phyloP scores from a whole-genome alignment of 2,329 filamentous ascomycete species.

The Microcera coccophila region DNA sequence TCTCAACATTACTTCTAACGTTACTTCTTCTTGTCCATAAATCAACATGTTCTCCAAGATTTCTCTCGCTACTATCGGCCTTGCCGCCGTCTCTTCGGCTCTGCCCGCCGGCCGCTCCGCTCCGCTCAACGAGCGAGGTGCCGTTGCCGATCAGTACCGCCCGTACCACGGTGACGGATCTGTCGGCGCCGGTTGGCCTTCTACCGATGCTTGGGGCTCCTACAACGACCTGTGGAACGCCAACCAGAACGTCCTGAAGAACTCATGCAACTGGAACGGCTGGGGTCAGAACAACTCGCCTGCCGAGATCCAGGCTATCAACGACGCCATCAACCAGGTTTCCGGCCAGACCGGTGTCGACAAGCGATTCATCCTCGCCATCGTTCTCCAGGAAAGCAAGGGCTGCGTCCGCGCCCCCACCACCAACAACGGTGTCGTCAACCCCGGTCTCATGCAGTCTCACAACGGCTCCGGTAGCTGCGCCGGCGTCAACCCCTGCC shows the following conservation, averaged over 20 bases:
- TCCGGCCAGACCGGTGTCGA: slow-evolving; percentile 10
- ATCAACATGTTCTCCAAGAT: neutral
- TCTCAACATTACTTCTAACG: no score
- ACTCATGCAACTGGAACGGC: slow-evolving; percentile 16
- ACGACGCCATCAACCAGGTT: slow-evolving; percentile 11
- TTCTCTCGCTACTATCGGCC: neutral
- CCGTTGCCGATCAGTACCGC: slow-evolving; percentile 1
- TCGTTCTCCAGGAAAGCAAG: slow-evolving; percentile 31
- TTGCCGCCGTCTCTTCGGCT: neutral
- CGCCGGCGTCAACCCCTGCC: slow-evolving; percentile 12
- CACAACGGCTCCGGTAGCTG: slow-evolving; percentile 15
- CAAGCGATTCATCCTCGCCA: slow-evolving; percentile 25
- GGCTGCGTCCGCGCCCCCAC: slow-evolving; percentile 16
- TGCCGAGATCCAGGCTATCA: slow-evolving; percentile 13
- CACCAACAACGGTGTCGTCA: slow-evolving; percentile 15
- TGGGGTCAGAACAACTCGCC: slow-evolving; percentile 14
- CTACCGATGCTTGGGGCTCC: slow-evolving; percentile 5
- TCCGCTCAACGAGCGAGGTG: neutral
- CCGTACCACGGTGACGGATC: slow-evolving; percentile 2
- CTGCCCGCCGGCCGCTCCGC: neutral
- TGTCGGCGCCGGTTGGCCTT: slow-evolving; percentile 1
- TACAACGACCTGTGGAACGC: slow-evolving; percentile 15
- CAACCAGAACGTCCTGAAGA: slow-evolving; percentile 7
- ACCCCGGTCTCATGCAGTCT: slow-evolving; percentile 20
- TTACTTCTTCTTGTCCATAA: no score